phyloP scores from a whole-genome alignment of 306 rosid species.

The Prunus mume region DNA sequence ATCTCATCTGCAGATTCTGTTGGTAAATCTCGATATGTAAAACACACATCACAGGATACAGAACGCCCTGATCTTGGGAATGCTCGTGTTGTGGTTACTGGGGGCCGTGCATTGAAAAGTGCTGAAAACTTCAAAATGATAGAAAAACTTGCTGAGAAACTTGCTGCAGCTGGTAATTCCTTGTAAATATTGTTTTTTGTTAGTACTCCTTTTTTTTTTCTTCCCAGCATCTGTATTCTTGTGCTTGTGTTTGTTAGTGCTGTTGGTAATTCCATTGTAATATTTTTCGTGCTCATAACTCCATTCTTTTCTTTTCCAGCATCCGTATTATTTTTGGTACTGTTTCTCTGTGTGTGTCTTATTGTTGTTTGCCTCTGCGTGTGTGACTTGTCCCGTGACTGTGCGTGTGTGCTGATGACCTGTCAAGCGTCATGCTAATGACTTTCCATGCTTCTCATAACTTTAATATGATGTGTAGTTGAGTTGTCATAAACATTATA shows the following conservation, averaged over 20 bases:
- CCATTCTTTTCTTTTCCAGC: neutral
- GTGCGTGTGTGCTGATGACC: neutral
- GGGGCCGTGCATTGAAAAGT: conserved; percentile 87
- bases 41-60: conserved; percentile 63
- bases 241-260: conserved; percentile 45
- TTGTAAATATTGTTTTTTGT: conserved; percentile 4
- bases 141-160: conserved; percentile 82
- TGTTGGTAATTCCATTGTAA: conserved; percentile 54
- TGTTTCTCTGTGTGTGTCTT: conserved; percentile 5
- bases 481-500: neutral
- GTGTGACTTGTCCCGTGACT: neutral
- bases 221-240: neutral
- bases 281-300: neutral
- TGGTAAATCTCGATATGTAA: conserved; percentile 64
- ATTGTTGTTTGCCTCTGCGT: neutral
- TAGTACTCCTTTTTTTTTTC: neutral
- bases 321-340: neutral
- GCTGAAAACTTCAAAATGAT: conserved; percentile 91
- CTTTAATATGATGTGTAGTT: neutral
- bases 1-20: conserved; percentile 47
- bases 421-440: neutral
- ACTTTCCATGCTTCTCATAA: neutral
- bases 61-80: conserved; percentile 92
- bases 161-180: conserved; percentile 83
- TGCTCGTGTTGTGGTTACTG: conserved; percentile 76